Percentiles rank a stretch among this genome's conserved stretches.
phyloP scores from a whole-genome alignment of 2,329 filamentous ascomycete species.

The Trichoderma gracile region DNA sequence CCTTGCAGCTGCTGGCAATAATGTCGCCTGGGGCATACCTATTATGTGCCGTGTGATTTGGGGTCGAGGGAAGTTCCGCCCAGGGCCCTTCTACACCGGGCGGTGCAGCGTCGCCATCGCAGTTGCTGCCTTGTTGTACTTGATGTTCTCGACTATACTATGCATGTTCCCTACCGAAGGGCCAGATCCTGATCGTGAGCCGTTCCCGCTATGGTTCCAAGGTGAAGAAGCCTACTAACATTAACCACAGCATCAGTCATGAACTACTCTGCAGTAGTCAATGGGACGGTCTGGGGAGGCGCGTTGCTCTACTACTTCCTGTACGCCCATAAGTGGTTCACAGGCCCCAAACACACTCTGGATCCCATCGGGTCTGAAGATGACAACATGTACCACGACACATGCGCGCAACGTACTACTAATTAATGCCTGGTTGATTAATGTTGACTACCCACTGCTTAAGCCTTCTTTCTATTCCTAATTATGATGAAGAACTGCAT shows the following conservation, averaged over 20 bases:
- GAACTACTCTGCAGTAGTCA: conserved; percentile 11
- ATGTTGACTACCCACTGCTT: no score
- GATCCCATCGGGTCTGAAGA: background rate
- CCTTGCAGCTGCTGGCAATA: background rate
- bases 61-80: conserved; percentile 7
- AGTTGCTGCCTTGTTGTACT: background rate
- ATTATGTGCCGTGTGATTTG: conserved; percentile 4
- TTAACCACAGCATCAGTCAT: background rate
- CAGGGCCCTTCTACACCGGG: conserved; percentile 11
- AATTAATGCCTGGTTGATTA: no score
- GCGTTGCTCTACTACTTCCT: conserved; percentile 5
- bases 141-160: conserved; percentile 6
- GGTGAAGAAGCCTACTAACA: background rate
- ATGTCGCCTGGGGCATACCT: conserved; percentile 8
- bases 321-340: conserved; percentile 12
- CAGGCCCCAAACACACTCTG: conserved; percentile 3
- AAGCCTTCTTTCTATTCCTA: no score
- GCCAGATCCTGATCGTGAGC: conserved; percentile 16
- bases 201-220: no score
- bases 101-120: background rate
- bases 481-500: no score
- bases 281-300: conserved; percentile 8
- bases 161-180: conserved; percentile 18
- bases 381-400: background rate
- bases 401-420: no score